Evolutionary conservation across 495 filamentous ascomycete species (phyloP), one percentile per base, ranked within the genome.

Genomic region (Tuber aestivum): DNA sequence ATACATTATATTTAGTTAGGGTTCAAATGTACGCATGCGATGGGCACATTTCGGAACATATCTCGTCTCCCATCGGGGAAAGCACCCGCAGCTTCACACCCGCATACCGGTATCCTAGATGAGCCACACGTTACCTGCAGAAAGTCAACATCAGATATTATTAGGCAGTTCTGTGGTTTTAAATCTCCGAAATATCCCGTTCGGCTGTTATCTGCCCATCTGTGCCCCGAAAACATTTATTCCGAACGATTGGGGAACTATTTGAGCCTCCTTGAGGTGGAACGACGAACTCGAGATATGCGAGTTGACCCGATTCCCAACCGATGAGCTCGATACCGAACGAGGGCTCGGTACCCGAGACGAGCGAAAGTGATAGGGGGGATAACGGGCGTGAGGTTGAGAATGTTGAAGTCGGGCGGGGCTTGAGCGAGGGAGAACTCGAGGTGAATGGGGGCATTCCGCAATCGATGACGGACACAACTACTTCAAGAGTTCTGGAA

Each of bases 241-340:
- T 65, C 70, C 70, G 35, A 37, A 70, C 56, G 50, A 68, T 68
- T 75, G 56, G 69, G 72, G 56, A 75, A 80, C 71, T 23, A 71
- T 70, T 75, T 72, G 61, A 71, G 74, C 72, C 76, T 79, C 70
- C 76, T 79, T 41, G 45, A 45, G 70, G 78, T 80, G 65, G 74
- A 74, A 77, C 45, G 48, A 72, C 75, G 70, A 44, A 74, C 69
- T 74, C 76, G 41, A 77, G 81, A 83, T 72, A 83, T 83, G 81
- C 71, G 69, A 80, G 80, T 82, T 81, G 78, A 78, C 74, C 71
- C 73, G 69, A 76, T 70, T 65, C 72, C 78, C 78, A 72, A 82
- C 74, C 78, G 82, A 83, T 83, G 82, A 83, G 82, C 75, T 82
- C 80, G 78, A 82, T 73, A 81, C 76, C 76, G 74, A 80, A 81